phyloP scores from a whole-genome alignment of 768 basidiomycete genomes.

The Macrolepiota fuliginosa region DNA sequence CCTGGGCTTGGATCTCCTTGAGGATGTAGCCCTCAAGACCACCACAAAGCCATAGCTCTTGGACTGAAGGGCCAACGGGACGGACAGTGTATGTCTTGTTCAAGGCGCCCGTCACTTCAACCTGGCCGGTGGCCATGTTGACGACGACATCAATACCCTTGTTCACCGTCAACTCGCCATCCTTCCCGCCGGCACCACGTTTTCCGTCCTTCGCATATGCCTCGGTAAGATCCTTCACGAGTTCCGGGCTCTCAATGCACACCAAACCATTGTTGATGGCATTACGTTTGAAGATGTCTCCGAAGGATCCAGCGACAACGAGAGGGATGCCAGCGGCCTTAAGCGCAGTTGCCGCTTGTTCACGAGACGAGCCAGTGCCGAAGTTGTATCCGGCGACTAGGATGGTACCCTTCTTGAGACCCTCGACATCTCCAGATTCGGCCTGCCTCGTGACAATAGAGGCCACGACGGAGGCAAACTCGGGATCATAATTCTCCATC shows the following conservation, averaged over 20 bases:
- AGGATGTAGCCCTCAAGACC: constrained; percentile 91
- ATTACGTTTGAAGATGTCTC: constrained; percentile 99
- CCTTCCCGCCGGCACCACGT: constrained; percentile 74
- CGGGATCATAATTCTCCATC: constrained; percentile 98
- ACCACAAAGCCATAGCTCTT: constrained; percentile 96
- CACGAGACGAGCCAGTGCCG: constrained; percentile 96
- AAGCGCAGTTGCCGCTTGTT: constrained; percentile 97
- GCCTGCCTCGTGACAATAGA: constrained; percentile 35
- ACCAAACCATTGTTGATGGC: constrained; percentile 98
- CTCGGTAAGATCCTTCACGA: constrained; percentile 81
- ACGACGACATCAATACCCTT: constrained; percentile 63
- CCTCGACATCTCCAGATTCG: constrained; percentile 17
- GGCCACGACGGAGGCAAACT: constrained; percentile 72
- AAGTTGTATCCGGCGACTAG: constrained; percentile 97
- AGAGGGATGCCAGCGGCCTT: constrained; percentile 91
- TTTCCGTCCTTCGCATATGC: constrained; percentile 69
- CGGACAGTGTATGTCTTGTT: constrained; percentile 62
- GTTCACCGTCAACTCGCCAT: constrained; percentile 85
- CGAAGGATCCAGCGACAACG: constrained; percentile 97
- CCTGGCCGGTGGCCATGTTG: constrained; percentile 67
- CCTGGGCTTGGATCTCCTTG: constrained; percentile 56
- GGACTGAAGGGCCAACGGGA: constrained; percentile 88
- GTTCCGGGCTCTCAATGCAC: constrained; percentile 88
- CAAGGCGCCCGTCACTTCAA: constrained; percentile 50
- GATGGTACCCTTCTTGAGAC: constrained; percentile 60